Evolutionary conservation across 176 grass and related monocot species (phyloP), one percentile per base, ranked within the genome.

Genomic region (Oryza coarctata): DNA sequence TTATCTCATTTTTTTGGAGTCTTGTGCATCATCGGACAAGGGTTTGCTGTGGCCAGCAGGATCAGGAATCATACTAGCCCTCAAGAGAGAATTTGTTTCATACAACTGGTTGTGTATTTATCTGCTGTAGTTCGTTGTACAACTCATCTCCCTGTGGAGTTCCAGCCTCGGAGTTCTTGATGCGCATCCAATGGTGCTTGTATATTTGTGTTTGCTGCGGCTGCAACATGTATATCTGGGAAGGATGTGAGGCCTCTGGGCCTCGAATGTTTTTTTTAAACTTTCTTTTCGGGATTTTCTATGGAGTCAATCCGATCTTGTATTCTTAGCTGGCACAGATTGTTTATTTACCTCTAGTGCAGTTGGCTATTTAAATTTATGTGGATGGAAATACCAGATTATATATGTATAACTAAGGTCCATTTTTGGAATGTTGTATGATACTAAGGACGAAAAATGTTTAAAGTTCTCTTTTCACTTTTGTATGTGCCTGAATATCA

Each of bases 51-150:
- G 11, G 41, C 73, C 28, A 78, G 43, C 4, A 7, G 44, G n/a
- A 63, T 6, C 4, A 74, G 63, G 71, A 63, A 79, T 60, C 68
- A 86, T 70, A 12, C 27, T 50, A 43, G 33, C 38, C 47, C 49
- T 34, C 3, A 33, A 33, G 7, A 83, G 47, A 82, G 63, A 62
- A 83, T 74, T 68, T 82, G 47, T 79, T 90, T 69, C 79, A 22
- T 81, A 86, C 71, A 71, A 76, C 66, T 55, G 43, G 58, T 82
- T 44, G 60, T 78, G 88, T 82, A 82, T 86, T 86, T 82, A 49
- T 80, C 31, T 0, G 52, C 39, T 30, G 40, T 86, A 45, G 68
- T 81, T 65, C 35, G 36, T 25, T 79, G 74, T 68, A 63, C 26
- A 78, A 86, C 75, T 62, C 73, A 60, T 65, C 77, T 63, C 31